Base-by-base conservation (phyloP, 2,329 filamentous ascomycete species). In the Verticillium nonalfalfae region DNA sequence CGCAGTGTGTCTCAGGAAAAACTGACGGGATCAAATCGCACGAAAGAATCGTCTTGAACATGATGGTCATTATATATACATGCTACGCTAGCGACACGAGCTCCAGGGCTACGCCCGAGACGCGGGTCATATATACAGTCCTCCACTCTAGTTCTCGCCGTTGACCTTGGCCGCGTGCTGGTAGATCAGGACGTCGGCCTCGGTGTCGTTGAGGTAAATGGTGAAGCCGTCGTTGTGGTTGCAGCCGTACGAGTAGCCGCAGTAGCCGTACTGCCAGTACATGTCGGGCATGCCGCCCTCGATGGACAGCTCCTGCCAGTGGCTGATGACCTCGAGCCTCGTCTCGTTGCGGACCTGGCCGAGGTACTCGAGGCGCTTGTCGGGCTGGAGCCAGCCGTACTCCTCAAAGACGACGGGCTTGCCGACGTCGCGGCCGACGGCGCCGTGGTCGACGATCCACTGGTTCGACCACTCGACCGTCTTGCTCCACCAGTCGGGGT, bases 151-250 rank as follows among this genome's bases (percentile, higher is more conserved):
- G 7, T 38, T 36, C 38, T 58, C 57, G 14, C 57, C 70, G 13
- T 78, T 74, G 52, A 81, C 72, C 9, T 69, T 72, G 63, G 72
- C 73, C 1, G 78, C 79, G 58, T 81, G 78, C 59, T 77, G 70
- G 62, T 79, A 79, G 0, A 81, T 73, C 56, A 81, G 64, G 11
- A 69, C 63, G 66, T 76, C 67, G 1, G 79, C 79, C 68, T 84
- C 75, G 3, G 75, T 73, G 13, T 81, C 77, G 33, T 85, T 82
- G 35, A 84, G 65, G 65, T 76, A 85, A 57, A 85, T 83, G 1
- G 82, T 85, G 67, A 85, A 85, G 0, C 82, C 82, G 59, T 85
- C 82, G 54, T 85, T 72, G 58, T 85, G 73, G 67, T 85, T 85
- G 52, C 76, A 74, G 0, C 82, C 81, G 45, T 81, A 83, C 3